Evolutionary conservation across 129 eudicot genomes (phyloP), one percentile per base, ranked within the genome.

Genomic region (Flaveria trinervia): DNA sequence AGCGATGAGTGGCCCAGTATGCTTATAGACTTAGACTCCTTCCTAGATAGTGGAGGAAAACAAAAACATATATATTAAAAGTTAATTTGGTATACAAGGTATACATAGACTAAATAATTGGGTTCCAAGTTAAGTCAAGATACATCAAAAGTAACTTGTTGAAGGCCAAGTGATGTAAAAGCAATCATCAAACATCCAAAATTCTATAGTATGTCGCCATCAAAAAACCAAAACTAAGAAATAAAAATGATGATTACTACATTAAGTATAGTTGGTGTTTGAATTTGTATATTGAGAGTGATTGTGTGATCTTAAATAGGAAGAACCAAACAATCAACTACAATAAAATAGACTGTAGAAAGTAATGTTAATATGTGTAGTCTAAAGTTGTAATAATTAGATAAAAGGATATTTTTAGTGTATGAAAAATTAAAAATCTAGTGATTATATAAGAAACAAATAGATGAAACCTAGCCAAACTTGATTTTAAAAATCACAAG

Each of bases 1-100:
- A 57, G 77, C 22, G 54, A 75, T 41, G 68, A 33, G 52, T 65
- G 25, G 44, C 80, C 28, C 73, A 28, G 22, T 82, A 55, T 0
- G 64, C 70, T 67, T 80, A 74, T 46, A 14, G 9, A 56, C 71
- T 43, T 22, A 10, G 10, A 73, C 20, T 14, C 28, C 30, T 46
- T 30, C 75, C 71, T 80, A 65, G 14, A 75, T 28, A 2, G 17
- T 11, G 9, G 14, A n/a, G 4, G 17, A 22, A 64, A 0, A 64
- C 54, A 43, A 45, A 54, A 54, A 56, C 6, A 26, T 48, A 17
- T 48, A 17, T 16, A 30, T 30, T 15, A 23, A 12, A 77, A 3
- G 26, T 51, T 66, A 30, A 49, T 46, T 15, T 13, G 20, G 23
- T 65, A 75, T 28, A 18, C 51, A 48, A 64, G 17, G 65, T 17